Conservation (phyloP, 1,284 basidiomycete species). For the Ceratobasidium papillatum region DNA sequence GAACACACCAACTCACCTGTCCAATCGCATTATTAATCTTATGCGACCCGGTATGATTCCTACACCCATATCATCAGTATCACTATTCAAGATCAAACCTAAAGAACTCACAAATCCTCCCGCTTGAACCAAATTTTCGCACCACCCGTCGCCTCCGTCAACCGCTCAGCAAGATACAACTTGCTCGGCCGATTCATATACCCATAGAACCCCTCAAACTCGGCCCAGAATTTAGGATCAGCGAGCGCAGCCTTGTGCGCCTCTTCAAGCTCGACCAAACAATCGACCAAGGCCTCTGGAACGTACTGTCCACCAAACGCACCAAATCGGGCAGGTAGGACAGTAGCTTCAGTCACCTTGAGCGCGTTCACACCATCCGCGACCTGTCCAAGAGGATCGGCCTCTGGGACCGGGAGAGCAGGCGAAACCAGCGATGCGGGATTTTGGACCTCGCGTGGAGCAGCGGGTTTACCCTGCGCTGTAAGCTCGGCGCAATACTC, state of each 20-base stretch:
- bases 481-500: conserved; percentile 77
- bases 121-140: conserved; percentile 99
- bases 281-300: conserved; percentile 92
- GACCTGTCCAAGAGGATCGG: conserved; percentile 38
- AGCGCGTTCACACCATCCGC: conserved; percentile 44
- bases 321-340: conserved; percentile 87
- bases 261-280: conserved; percentile 88
- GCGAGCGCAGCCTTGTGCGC: conserved; percentile 87
- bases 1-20: conserved; percentile 62
- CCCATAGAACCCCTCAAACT: conserved; percentile 87
- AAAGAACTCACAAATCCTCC: conserved; percentile 82
- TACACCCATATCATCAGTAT: conserved; percentile 49
- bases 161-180: conserved; percentile 77
- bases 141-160: conserved; percentile 81
- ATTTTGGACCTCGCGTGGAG: conserved; percentile 43
- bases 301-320: conserved; percentile 98
- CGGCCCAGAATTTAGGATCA: conserved; percentile 93
- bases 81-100: conserved; percentile 20
- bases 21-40: conserved; percentile 98
- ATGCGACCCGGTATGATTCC: conserved; percentile 96
- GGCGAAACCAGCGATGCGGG: conserved; percentile 40
- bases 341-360: conserved; percentile 54
- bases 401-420: conserved; percentile 44
- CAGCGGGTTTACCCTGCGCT: conserved; percentile 62
- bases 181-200: conserved; percentile 86